Percentiles rank a stretch among this genome's conserved stretches.
These are phyloP conservation scores for Spinellus fusiger DNA, from an alignment of 192 early-diverging fungal genomes.

Conservation along the genomic window DNA sequence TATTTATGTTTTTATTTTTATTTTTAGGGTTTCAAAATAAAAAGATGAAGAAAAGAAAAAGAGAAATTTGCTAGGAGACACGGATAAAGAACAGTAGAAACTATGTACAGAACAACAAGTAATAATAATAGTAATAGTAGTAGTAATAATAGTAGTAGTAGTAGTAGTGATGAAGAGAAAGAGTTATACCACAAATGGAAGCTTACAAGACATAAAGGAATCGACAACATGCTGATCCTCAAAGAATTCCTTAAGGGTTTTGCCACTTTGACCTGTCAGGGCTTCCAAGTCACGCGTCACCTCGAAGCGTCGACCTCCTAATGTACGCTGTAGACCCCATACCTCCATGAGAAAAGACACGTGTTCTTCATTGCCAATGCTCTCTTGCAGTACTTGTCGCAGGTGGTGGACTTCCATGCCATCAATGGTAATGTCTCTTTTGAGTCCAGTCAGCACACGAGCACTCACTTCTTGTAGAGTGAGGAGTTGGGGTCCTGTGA, in stretches of 20 bases:
- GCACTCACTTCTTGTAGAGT: conserved; percentile 33
- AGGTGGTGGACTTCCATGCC: conserved; percentile 20
- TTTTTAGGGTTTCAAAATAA: too few species aligned
- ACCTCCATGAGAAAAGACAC: conserved; percentile 32
- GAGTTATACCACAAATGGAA: too few species aligned
- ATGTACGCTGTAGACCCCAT: conserved; percentile 32
- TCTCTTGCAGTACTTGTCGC: conserved; percentile 17
- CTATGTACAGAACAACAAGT: too few species aligned
- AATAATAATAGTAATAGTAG: too few species aligned
- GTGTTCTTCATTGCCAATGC: conserved; percentile 29
- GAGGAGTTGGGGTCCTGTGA: conserved; percentile 28
- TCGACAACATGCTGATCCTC: conserved; percentile 26
- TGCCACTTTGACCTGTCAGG: conserved; percentile 36
- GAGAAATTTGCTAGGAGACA: too few species aligned
- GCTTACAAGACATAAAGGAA: conserved; percentile 10
- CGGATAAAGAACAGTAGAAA: too few species aligned
- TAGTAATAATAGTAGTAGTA: too few species aligned
- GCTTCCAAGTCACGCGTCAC: conserved; percentile 34
- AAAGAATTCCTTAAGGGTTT: conserved; percentile 27
- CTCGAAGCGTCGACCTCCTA: conserved; percentile 28
- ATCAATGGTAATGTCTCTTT: conserved; percentile 20
- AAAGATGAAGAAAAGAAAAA: too few species aligned
- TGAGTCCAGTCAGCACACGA: conserved; percentile 21
- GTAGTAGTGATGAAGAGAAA: too few species aligned
- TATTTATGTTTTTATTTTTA: too few species aligned